Conservation (phyloP, 2,329 filamentous ascomycete species). For the Aspergillus neotritici region DNA sequence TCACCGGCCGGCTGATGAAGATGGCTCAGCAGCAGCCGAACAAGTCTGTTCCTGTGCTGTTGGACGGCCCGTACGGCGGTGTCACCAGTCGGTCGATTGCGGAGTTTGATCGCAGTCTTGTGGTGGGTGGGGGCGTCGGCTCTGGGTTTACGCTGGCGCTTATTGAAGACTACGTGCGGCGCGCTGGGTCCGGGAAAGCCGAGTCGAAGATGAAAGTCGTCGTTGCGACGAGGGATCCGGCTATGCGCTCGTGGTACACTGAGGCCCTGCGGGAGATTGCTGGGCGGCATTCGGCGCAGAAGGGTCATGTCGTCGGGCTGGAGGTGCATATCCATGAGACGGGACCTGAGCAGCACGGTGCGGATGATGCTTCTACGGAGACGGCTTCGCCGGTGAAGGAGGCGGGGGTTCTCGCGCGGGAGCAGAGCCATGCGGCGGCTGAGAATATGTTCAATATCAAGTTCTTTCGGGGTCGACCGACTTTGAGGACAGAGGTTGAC, state of each 20-base stretch:
- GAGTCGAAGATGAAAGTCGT: conserved; percentile 7
- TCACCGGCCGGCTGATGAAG: conserved; percentile 46
- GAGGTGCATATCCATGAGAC: no score
- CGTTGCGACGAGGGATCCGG: conserved; percentile 8
- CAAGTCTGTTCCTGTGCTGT: conserved; percentile 39
- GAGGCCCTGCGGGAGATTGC: no score
- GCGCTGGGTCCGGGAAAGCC: not conserved
- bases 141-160: conserved; percentile 49
- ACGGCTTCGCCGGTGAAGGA: no score
- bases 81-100: conserved; percentile 32
- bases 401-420: no score
- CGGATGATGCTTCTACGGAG: no score
- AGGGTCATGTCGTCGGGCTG: no score
- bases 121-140: conserved; percentile 54
- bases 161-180: conserved; percentile 36
- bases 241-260: not conserved
- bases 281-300: no score
- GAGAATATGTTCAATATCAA: no score
- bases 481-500: conserved; percentile 19
- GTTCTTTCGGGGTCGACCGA: conserved; percentile 12
- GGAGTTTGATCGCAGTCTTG: conserved; percentile 40
- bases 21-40: conserved; percentile 36
- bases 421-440: no score
- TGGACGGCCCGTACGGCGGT: conserved; percentile 58
- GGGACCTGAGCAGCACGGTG: no score